Base-by-base conservation (phyloP, 1,139 yeast genomes). In the Hyphopichia fennica region DNA sequence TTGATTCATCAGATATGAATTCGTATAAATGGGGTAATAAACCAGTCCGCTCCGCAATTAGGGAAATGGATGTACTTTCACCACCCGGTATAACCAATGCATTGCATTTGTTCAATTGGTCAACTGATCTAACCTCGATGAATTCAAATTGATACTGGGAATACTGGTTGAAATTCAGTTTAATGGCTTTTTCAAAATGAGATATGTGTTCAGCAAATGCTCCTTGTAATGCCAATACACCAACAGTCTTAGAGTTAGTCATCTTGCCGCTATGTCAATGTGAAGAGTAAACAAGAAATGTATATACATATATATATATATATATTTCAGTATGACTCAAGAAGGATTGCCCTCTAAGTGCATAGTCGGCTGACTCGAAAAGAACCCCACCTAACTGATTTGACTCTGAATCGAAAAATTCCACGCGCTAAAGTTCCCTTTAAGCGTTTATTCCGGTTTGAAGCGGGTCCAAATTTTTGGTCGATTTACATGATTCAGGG, bases 1-100 rank as follows among this genome's bases (percentile, higher is more conserved):
- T 78, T 11, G 37, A 25, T 18, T 64, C 65, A 16, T 71, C 64
- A 40, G 73, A 74, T 27, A 83, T 79, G 56, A 75, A 82, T 8
- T 67, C 60, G 40, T 72, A 64, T 42, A 87, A 64, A 4, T 86
- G 85, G 28, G 72, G 72, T 15, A 84, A 63, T 53, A 87, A 58
- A 1, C 77, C 76, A 0, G 84, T 77, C 44, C 90, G 65, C 56
- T 84, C 84, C 1, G 95, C 87, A 34, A 87, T 80, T 34, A 84
- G 67, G 1, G 91, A 82, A 48, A 87, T 87, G 9, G 90, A 64
- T 0, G 95, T 87, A 40, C 89, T 82, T 60, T 87, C 96, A 14
- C 96, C 96, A 3, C 89, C 90, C 1, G 95, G 95, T 15, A 87
- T 75, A 19, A 87, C 81, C 34, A 87, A 62, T 0, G 85, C 87